Evolutionary conservation across 257 asterid species (phyloP).

Genomic region (Eustoma russellianum): DNA sequence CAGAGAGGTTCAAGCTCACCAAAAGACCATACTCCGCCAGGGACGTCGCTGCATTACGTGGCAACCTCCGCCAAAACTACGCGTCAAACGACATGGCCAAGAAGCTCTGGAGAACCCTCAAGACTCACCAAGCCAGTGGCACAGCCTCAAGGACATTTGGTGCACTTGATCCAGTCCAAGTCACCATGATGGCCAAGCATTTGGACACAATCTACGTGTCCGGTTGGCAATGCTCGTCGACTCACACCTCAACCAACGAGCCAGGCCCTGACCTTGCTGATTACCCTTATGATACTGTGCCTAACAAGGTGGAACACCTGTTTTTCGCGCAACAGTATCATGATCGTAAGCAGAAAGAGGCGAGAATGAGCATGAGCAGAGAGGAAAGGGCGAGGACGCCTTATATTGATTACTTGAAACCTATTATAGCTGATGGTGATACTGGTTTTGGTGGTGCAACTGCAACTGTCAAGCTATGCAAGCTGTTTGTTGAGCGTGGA

Average conservation of each 20-base stretch:
- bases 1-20: slow-evolving; percentile 75
- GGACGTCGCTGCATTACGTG: slow-evolving; percentile 86
- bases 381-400: slow-evolving; percentile 74
- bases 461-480: slow-evolving; percentile 89
- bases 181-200: slow-evolving; percentile 94
- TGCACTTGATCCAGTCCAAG: slow-evolving; percentile 94
- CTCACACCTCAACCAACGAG: slow-evolving; percentile 88
- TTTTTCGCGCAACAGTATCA: slow-evolving; percentile 92
- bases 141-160: slow-evolving; percentile 94
- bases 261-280: slow-evolving; percentile 99
- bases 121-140: slow-evolving; percentile 76
- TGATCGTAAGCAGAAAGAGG: slow-evolving; percentile 89
- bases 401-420: slow-evolving; percentile 69
- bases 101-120: slow-evolving; percentile 92
- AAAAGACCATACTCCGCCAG: slow-evolving; percentile 88
- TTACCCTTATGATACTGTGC: slow-evolving; percentile 94
- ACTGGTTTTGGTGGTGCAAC: slow-evolving; percentile 98
- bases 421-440: slow-evolving; percentile 95
- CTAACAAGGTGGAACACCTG: slow-evolving; percentile 94
- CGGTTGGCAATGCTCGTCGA: slow-evolving; percentile 98
- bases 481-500: slow-evolving; percentile 93
- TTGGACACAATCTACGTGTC: slow-evolving; percentile 87
- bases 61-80: slow-evolving; percentile 61
- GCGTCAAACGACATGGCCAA: slow-evolving; percentile 81
- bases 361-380: slow-evolving; percentile 68